Evolutionary conservation across 164 flowering plant genomes (phyloP).

Genomic region (Stephania japonica): DNA sequence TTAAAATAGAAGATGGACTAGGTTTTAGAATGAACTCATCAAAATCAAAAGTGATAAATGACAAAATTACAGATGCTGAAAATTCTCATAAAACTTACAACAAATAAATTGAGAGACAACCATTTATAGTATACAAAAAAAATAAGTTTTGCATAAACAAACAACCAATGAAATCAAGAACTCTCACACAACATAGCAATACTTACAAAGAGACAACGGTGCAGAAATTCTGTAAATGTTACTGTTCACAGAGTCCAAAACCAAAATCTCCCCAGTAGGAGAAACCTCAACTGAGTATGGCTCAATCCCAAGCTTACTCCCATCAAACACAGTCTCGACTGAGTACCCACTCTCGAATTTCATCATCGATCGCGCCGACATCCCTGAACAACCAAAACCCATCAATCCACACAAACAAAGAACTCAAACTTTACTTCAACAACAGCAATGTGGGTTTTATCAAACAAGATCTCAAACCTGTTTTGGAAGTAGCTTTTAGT

Average conservation of each 20-base stretch:
- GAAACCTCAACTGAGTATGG: constrained; percentile 71
- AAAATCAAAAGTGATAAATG: not conserved
- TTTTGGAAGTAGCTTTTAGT: constrained; percentile 58
- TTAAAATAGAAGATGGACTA: not conserved
- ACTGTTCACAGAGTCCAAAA: constrained; percentile 84
- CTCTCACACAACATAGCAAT: not conserved
- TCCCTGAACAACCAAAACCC: constrained; percentile 38
- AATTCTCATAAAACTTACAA: not conserved
- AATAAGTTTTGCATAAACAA: not conserved
- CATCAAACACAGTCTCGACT: constrained; percentile 96
- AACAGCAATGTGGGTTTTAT: constrained; percentile 15
- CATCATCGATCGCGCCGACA: constrained; percentile 75
- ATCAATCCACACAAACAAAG: constrained; percentile 9
- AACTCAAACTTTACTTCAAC: not conserved
- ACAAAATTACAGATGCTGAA: not conserved
- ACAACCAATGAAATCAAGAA: not conserved
- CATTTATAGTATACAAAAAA: not conserved
- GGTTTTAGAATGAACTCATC: not conserved
- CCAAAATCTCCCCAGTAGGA: constrained; percentile 77
- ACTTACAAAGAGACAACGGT: constrained; percentile 79
- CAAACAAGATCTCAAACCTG: constrained; percentile 38
- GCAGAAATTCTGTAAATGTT: constrained; percentile 76
- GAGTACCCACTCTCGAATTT: constrained; percentile 86
- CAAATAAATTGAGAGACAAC: not conserved
- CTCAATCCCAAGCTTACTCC: constrained; percentile 94